Conservation (phyloP, 129 eudicot genomes). For the Silybum marianum region DNA sequence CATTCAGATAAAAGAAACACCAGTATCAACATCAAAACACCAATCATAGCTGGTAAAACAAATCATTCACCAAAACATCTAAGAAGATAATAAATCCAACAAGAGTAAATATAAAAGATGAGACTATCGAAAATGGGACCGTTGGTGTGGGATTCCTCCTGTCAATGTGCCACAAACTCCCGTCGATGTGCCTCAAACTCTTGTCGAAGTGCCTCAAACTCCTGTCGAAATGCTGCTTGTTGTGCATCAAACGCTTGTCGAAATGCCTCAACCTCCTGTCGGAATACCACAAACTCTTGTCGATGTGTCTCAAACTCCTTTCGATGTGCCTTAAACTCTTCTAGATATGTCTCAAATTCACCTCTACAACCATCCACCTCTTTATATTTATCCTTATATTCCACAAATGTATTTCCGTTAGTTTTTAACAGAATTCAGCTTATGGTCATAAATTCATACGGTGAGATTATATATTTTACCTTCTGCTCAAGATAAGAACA, state of each 20-base stretch:
- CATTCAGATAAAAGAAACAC: background rate
- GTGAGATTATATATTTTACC: slow-evolving; percentile 38
- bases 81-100: background rate
- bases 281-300: background rate
- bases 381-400: background rate
- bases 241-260: background rate
- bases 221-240: background rate
- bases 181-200: background rate
- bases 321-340: background rate
- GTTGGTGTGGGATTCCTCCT: background rate
- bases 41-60: background rate
- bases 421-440: background rate
- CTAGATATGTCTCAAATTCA: background rate
- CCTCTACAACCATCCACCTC: background rate
- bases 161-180: background rate
- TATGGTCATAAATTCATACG: background rate
- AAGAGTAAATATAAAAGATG: background rate
- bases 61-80: background rate
- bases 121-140: background rate
- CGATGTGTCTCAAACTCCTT: background rate
- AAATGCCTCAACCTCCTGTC: background rate
- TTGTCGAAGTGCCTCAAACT: background rate
- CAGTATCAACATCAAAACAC: background rate
- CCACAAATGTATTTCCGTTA: background rate
- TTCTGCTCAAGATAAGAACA: slow-evolving; percentile 35